Evolutionary conservation across 495 filamentous ascomycete genomes (phyloP), one percentile per base, ranked within the genome.

Genomic region (Penicillium taxi): DNA sequence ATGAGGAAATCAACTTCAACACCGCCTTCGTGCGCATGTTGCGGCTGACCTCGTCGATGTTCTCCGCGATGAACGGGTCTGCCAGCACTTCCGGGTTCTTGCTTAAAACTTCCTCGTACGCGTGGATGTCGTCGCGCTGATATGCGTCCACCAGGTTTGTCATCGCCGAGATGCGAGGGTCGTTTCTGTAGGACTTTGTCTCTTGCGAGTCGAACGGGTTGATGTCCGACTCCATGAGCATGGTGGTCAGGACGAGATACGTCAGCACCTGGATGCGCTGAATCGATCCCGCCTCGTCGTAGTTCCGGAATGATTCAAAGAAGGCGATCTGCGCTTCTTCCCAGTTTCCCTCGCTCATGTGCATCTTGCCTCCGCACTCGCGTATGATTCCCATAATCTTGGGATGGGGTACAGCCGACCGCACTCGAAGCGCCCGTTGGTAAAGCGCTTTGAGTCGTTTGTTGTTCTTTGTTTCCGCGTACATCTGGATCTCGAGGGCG

Each of bases 331-430:
- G 90, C 4, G 91, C 91, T 40, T 87, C 84, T 60, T 94, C 85
- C 91, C 91, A 98, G 59, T 95, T 95, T 65, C 96, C 91, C 69
- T 98, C 91, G 53, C 86, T 94, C 93, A 98, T 96, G 62, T 98
- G 89, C 91, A 98, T 98, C 69, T 98, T 98, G 42, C 91, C 91
- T 47, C 91, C 93, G 59, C 91, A 96, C 62, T 98, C 91, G 33
- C 93, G 83, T 54, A 98, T 96, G 55, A 96, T 86, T 21, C 91
- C 91, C 86, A 96, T 96, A 52, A 98, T 94, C 66, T 94, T 94
- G 34, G 91, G 91, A 61, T 98, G 91, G 8, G 91, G 89, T 6
- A 98, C 93, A 0, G 93, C 91, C 28, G 91, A 96, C 34, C 84
- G 78, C 14, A 98, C 90, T 32, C 81, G 81, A 9, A 96, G 73